Evolutionary conservation across 2,329 filamentous ascomycete genomes (phyloP).

Genomic region (Grosmannia penicillata): DNA sequence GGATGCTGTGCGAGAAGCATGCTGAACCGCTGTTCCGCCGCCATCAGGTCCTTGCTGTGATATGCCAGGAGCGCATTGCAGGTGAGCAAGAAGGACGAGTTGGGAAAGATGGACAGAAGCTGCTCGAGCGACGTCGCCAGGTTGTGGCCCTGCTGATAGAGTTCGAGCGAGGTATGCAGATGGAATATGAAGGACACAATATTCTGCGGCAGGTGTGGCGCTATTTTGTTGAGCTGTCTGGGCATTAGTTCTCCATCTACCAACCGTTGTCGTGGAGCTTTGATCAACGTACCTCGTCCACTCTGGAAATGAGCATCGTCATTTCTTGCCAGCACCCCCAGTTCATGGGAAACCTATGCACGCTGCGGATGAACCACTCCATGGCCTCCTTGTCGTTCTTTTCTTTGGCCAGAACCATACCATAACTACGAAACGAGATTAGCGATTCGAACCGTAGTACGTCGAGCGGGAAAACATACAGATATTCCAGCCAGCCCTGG

Average conservation of each 20-base stretch:
- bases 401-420: conserved; percentile 75
- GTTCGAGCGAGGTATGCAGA: conserved; percentile 75
- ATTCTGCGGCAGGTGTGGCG: conserved; percentile 66
- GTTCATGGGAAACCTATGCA: conserved; percentile 84
- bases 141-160: conserved; percentile 70
- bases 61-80: conserved; percentile 81
- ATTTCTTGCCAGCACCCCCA: conserved; percentile 97
- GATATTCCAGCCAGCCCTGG: conserved; percentile 88
- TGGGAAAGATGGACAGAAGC: conserved; percentile 72
- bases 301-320: conserved; percentile 59
- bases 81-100: conserved; percentile 77
- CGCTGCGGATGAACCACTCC: conserved; percentile 74
- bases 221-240: conserved; percentile 52
- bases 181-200: conserved; percentile 93
- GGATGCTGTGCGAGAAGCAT: conserved; percentile 64
- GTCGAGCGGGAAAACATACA: conserved; percentile 26
- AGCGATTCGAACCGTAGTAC: conserved; percentile 6
- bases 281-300: conserved; percentile 73
- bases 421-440: conserved; percentile 40
- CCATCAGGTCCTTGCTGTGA: conserved; percentile 69
- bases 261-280: no score
- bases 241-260: no score
- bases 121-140: conserved; percentile 63
- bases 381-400: conserved; percentile 80
- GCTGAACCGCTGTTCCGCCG: conserved; percentile 54